Percentiles rank a stretch among this genome's conserved stretches.
Conservation (phyloP, 2,329 filamentous ascomycete species). For the Sordariomycetes sp. region DNA sequence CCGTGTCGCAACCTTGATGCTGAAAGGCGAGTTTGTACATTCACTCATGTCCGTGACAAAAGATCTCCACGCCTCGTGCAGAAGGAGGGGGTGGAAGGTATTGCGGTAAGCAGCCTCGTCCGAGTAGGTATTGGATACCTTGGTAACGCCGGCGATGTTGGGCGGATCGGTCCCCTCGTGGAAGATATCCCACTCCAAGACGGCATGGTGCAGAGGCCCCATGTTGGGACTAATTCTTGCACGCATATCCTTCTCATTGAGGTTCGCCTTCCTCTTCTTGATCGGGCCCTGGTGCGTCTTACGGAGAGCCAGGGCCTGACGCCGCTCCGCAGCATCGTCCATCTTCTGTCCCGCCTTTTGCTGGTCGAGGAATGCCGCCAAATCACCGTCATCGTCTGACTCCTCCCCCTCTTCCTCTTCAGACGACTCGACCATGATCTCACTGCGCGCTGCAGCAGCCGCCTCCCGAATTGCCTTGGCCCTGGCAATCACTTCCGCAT, state of each 20-base stretch:
- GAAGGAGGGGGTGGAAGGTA: conserved; percentile 80
- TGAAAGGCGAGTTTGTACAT: conserved; percentile 64
- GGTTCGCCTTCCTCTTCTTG: conserved; percentile 67
- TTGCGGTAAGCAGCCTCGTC: conserved; percentile 70
- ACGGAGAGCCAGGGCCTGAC: conserved; percentile 32
- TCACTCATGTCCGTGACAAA: conserved; percentile 88
- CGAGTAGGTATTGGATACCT: conserved; percentile 65
- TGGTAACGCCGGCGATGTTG: conserved; percentile 55
- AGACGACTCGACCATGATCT: conserved; percentile 81
- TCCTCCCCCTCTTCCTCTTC: conserved; percentile 57
- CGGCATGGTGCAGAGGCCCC: conserved; percentile 68
- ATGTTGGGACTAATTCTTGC: conserved; percentile 85
- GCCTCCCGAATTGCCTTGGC: conserved; percentile 30
- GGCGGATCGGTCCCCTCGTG: conserved; percentile 79
- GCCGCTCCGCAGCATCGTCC: conserved; percentile 31
- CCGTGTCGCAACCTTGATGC: conserved; percentile 76
- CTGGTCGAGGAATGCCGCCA: conserved; percentile 32
- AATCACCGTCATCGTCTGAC: conserved; percentile 46
- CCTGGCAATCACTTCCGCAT: conserved; percentile 57
- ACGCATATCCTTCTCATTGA: conserved; percentile 86
- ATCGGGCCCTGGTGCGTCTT: conserved; percentile 56
- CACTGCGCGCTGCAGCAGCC: conserved; percentile 40
- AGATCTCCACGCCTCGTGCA: conserved; percentile 90
- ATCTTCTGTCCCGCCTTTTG: conserved; percentile 32
- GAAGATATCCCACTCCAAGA: conserved; percentile 93